These are phyloP conservation scores for Aspergillus pseudoglaucus DNA, from an alignment of 2,329 filamentous ascomycete genomes.

Conservation along the genomic window DNA sequence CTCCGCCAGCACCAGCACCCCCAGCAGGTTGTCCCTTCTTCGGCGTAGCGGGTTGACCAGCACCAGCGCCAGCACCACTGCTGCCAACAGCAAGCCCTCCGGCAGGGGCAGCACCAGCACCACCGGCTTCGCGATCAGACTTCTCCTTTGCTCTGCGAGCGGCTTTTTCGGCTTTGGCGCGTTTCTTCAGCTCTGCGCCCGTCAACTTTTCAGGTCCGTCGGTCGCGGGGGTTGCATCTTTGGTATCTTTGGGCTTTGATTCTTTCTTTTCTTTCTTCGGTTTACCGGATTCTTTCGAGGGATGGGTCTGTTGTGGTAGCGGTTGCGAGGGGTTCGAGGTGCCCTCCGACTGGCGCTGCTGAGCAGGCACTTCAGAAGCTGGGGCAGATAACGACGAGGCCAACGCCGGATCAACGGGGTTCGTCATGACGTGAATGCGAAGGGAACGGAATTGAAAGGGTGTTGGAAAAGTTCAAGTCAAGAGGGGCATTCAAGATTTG, in stretches of 20 bases:
- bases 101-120: constrained; percentile 34
- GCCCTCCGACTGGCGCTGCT: constrained; percentile 7
- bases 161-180: constrained; percentile 84
- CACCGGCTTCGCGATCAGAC: constrained; percentile 43
- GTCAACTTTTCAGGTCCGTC: constrained; percentile 32
- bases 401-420: constrained; percentile 16
- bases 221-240: constrained; percentile 15
- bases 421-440: constrained; percentile 21
- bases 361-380: constrained; percentile 11
- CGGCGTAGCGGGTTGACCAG: constrained; percentile 13
- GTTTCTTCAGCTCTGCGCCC: constrained; percentile 74
- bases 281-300: constrained; percentile 17
- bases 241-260: constrained; percentile 15
- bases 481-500: constrained; percentile 22
- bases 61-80: constrained; percentile 8
- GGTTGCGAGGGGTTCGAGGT: constrained; percentile 8
- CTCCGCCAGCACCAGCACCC: constrained; percentile 15
- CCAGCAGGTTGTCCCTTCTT: constrained; percentile 27
- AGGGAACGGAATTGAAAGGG: constrained; percentile 13
- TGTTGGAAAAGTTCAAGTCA: constrained; percentile 1
- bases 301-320: constrained; percentile 15
- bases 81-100: constrained; percentile 30
- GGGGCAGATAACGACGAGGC: constrained; percentile 10
- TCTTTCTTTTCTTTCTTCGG: constrained; percentile 20
- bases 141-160: constrained; percentile 71